Conservation (phyloP, 768 basidiomycete species). For the Lactarius tabidus region DNA sequence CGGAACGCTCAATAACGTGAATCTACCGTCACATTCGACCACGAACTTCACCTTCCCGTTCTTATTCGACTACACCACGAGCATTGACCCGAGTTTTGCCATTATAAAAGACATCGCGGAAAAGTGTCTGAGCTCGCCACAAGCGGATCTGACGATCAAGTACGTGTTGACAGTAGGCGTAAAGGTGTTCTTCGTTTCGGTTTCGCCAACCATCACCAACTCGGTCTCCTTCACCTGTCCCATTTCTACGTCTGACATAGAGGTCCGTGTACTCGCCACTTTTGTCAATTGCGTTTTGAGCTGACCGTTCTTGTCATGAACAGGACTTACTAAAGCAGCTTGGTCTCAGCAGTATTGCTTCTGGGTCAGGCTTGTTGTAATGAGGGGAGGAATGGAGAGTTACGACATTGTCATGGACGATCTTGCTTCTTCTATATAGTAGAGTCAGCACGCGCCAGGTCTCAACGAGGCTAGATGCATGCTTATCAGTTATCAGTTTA, state of each 20-base stretch:
- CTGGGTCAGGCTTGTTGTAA: not conserved
- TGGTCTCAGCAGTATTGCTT: not conserved
- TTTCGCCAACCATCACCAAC: slow-evolving; percentile 64
- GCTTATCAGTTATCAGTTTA: not conserved
- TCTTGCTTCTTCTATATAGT: not conserved
- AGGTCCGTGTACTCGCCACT: slow-evolving; percentile 28
- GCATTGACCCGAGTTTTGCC: slow-evolving; percentile 45
- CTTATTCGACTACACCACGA: slow-evolving; percentile 53
- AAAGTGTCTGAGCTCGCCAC: slow-evolving; percentile 50
- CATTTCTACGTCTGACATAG: slow-evolving; percentile 36
- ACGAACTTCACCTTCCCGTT: slow-evolving; percentile 79
- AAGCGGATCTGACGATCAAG: slow-evolving; percentile 49
- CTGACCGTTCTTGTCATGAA: not conserved
- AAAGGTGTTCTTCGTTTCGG: slow-evolving; percentile 56
- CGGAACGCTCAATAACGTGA: slow-evolving; percentile 46
- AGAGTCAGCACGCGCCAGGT: not conserved
- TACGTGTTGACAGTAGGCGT: slow-evolving; percentile 73
- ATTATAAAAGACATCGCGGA: slow-evolving; percentile 59
- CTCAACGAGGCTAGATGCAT: not conserved
- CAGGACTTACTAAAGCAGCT: not conserved
- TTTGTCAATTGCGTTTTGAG: not conserved
- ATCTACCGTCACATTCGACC: slow-evolving; percentile 44
- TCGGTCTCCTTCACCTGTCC: slow-evolving; percentile 64
- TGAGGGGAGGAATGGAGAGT: not conserved
- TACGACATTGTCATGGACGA: not conserved